Base-by-base conservation (phyloP, 192 early-diverging fungal genomes). In the Dissophora ornata region DNA sequence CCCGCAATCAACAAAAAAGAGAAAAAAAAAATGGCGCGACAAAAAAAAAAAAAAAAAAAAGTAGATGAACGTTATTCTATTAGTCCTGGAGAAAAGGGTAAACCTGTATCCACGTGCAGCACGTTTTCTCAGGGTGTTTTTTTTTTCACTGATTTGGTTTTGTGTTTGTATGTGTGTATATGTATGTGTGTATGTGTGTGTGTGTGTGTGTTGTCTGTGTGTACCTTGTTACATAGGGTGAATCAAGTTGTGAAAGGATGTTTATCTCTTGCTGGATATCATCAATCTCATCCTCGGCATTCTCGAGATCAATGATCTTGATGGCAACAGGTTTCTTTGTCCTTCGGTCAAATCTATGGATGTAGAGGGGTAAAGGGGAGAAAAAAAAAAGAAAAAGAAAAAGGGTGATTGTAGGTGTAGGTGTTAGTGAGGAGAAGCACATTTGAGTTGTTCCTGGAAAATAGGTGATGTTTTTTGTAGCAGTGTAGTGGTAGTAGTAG, bases 201-300 rank as follows among this genome's bases (percentile, higher is more conserved):
- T 33, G n/a, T n/a, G n/a, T 38, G 10, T 45, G 44, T 5, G 12
- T 45, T 45, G 10, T n/a, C n/a, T 6, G 13, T 9, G n/a, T 45
- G 44, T 84, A 86, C 87, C 82, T 85, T 59, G 94, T 96, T 40
- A 97, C 93, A 70, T 92, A 91, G 21, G 86, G 86, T 10, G 95
- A 95, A 78, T 96, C 91, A 58, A 97, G 82, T 71, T 97, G 96
- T 45, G 95, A 96, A 28, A 99, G 83, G 54, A 99, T 97, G 52
- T 87, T 89, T 79, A 98, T 98, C 69, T 99, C 97, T 69, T 95
- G 93, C 79, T 97, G 97, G 74, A 99, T 97, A 85, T 99, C 97
- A 68, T 98, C 97, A 62, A 98, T 97, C 73, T 98, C 96, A 71
- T 98, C 97, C 79, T 99, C 97, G 24, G 94, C 93, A 69, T 88